A percentile compares a stretch with the other conserved stretches of the same genome.
Conservation (phyloP, 2,329 filamentous ascomycete species). For the Colletotrichum siamense region DNA sequence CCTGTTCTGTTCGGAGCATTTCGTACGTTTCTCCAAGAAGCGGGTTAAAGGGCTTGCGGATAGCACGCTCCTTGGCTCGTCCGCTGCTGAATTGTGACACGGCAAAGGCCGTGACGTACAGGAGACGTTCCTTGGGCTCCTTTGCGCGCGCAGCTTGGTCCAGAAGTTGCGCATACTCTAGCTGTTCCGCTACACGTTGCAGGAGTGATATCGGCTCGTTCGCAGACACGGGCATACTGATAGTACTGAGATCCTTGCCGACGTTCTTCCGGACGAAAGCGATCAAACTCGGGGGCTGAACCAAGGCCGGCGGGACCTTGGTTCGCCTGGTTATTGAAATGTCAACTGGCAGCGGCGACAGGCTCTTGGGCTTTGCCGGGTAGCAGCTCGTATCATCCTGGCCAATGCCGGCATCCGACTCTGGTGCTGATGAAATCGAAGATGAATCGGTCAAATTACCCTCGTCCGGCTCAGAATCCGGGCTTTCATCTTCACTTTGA, state of each 20-base stretch:
- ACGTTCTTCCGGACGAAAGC: slow-evolving; percentile 97
- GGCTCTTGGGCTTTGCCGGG: slow-evolving; percentile 75
- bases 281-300: slow-evolving; percentile 87
- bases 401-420: slow-evolving; percentile 61
- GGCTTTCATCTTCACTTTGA: slow-evolving; percentile 72
- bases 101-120: slow-evolving; percentile 90
- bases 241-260: slow-evolving; percentile 94
- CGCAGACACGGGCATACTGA: slow-evolving; percentile 95
- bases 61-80: slow-evolving; percentile 86
- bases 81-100: slow-evolving; percentile 83
- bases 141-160: slow-evolving; percentile 73
- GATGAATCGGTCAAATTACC: slow-evolving; percentile 59
- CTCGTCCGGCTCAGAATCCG: slow-evolving; percentile 61
- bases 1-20: slow-evolving; percentile 82
- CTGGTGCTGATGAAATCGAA: slow-evolving; percentile 62
- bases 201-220: slow-evolving; percentile 92
- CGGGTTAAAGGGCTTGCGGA: slow-evolving; percentile 96
- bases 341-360: slow-evolving; percentile 78
- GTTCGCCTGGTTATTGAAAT: slow-evolving; percentile 69
- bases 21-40: slow-evolving; percentile 97
- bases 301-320: slow-evolving; percentile 75
- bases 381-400: slow-evolving; percentile 70
- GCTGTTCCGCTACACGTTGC: slow-evolving; percentile 86
- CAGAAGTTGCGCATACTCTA: slow-evolving; percentile 89
- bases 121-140: slow-evolving; percentile 70